Evolutionary conservation across 768 basidiomycete species (phyloP).

Genomic region (Leccinum truebloodii): DNA sequence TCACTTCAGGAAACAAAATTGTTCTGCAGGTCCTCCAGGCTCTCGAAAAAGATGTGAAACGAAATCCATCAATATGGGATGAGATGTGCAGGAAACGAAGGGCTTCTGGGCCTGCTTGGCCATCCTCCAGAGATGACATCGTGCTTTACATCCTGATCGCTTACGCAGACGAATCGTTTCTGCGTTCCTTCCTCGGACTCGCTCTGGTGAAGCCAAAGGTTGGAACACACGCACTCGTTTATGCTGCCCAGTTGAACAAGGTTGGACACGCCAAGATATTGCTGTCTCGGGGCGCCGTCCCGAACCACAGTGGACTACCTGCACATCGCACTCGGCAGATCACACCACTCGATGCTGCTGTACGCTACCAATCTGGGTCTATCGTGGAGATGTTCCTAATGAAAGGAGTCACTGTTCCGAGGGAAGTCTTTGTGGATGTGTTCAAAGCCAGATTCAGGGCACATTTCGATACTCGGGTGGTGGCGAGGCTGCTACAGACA

Average conservation of each 20-base stretch:
- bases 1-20: not conserved
- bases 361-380: not conserved
- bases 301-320: not conserved
- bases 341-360: not conserved
- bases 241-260: not conserved
- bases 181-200: not conserved
- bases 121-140: constrained; percentile 2
- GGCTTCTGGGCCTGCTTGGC: not conserved
- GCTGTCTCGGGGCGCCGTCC: not conserved
- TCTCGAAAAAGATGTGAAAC: not conserved
- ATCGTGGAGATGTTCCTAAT: not conserved
- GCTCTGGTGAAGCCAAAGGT: not conserved
- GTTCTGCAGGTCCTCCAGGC: not conserved
- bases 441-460: not conserved
- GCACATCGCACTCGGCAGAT: not conserved
- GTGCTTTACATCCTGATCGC: not conserved
- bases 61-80: constrained; percentile 5
- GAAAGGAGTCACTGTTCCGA: not conserved
- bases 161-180: not conserved
- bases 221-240: not conserved
- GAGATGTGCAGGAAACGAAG: not conserved
- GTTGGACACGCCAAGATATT: not conserved
- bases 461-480: not conserved
- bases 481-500: not conserved
- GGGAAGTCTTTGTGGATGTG: not conserved